Base-by-base conservation (phyloP, 441 rosid species). In the Kokia cookei region DNA sequence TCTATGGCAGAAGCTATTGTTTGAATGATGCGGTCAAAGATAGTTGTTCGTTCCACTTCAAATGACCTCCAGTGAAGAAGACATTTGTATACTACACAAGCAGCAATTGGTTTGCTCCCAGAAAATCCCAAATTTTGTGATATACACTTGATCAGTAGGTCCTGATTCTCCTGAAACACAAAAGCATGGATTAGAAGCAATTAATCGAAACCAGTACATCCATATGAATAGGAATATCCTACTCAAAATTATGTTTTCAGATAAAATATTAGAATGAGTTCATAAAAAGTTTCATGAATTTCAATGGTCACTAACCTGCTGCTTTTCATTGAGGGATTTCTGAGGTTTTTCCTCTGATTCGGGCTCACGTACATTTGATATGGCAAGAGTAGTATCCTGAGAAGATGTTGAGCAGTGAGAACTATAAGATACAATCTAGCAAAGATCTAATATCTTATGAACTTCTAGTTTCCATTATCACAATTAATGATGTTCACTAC, bases 21-120 rank as follows among this genome's bases (percentile, higher is more conserved):
- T 77, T 91, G 90, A 77, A 89, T 89, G 58, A 91, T 82, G 61
- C 91, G 92, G 65, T 91, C 89, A 76, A 91, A 91, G 69, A 91
- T 80, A 79, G 75, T 83, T 8, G 96, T 91, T 79, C 91, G 83
- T 82, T 91, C 91, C 71, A 85, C 96, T 79, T 89, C 96, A 80
- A 91, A 91, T 77, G 96, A 91, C 76, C 96, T 85, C 96, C 96
- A 91, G 73, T 91, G 93, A 72, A 89, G 88, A 43, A 91, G 90
- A 80, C 88, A 91, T 80, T 91, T 91, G 82, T 89, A 91, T 79
- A 91, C 85, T 71, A 91, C 83, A 80, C 90, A 91, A 45, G 93
- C 93, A 81, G 96, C 96, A 81, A 87, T 82, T 35, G 96, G 96
- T 77, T 86, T 91, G 81, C 90, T 84, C 75, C 87, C 92, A 75